These are phyloP conservation scores for Aphanomyces invadans DNA, from an alignment of 352 stramenopile species.

Conservation along the genomic window DNA sequence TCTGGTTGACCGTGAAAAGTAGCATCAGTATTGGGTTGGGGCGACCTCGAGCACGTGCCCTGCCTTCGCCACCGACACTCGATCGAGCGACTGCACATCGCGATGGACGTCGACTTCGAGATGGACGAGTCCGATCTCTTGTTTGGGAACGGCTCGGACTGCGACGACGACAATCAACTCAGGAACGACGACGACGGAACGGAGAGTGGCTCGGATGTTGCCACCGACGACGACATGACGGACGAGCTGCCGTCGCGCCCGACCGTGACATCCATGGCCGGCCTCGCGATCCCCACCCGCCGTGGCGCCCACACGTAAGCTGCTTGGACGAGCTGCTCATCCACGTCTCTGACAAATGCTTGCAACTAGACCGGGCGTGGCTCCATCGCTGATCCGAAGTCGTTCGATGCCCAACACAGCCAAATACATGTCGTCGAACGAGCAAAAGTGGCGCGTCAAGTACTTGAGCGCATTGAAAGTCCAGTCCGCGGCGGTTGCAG, in stretches of 20 bases:
- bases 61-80: background rate
- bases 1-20: background rate
- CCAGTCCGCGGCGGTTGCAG: background rate
- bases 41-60: background rate
- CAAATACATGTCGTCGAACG: constrained; percentile 1
- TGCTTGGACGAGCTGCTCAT: no score
- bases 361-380: no score
- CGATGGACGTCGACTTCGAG: constrained; percentile 17
- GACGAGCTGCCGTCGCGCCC: background rate
- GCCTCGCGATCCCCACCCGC: background rate
- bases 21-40: background rate
- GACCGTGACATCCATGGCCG: background rate
- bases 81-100: background rate
- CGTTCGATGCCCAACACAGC: constrained; percentile 20
- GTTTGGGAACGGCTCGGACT: constrained; percentile 7
- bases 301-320: background rate
- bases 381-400: constrained; percentile 11
- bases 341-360: no score
- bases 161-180: constrained; percentile 6
- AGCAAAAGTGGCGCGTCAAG: constrained; percentile 24
- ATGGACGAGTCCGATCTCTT: constrained; percentile 24
- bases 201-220: background rate
- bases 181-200: background rate
- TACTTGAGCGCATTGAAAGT: constrained; percentile 20
- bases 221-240: background rate